Percentiles rank a stretch among this genome's conserved stretches.
Evolutionary conservation across 2,329 filamentous ascomycete genomes (phyloP).

Genomic region (Ceratocystis eucalypticola): DNA sequence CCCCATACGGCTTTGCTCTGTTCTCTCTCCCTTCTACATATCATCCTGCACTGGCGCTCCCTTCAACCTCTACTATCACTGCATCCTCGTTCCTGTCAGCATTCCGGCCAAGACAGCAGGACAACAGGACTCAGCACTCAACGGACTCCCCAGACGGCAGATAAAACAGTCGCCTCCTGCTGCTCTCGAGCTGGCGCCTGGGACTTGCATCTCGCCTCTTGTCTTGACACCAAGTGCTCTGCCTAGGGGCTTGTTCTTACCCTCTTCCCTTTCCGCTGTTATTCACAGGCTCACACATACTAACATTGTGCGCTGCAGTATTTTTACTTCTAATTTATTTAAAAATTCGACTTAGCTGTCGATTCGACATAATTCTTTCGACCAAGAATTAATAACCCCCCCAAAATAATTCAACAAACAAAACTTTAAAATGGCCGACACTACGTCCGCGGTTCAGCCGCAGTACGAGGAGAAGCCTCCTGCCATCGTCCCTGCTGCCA

Average conservation of each 20-base stretch:
- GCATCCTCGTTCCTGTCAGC: constrained; percentile 21
- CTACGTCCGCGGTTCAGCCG: constrained; percentile 38
- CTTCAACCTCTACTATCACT: constrained; percentile 14
- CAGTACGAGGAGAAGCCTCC: constrained; percentile 49
- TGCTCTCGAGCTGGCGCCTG: background rate
- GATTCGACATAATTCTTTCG: constrained; percentile 20
- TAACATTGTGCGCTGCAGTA: background rate
- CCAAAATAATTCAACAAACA: constrained; percentile 20
- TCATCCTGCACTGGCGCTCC: constrained; percentile 10
- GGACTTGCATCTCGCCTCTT: background rate
- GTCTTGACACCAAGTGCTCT: background rate
- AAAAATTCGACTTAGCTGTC: constrained; percentile 20
- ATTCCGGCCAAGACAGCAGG: constrained; percentile 5
- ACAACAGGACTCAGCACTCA: background rate
- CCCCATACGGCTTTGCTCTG: constrained; percentile 25
- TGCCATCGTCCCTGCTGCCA: constrained; percentile 24
- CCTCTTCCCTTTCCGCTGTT: background rate
- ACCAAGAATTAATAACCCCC: constrained; percentile 16
- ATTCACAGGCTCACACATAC: background rate
- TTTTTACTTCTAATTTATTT: constrained; percentile 20
- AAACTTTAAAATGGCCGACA: constrained; percentile 38
- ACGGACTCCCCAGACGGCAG: background rate
- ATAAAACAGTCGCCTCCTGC: background rate
- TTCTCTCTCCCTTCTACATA: constrained; percentile 15
- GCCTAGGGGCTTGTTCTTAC: background rate